Conservation (phyloP, 306 rosid genomes). For the Carpinus fangiana region DNA sequence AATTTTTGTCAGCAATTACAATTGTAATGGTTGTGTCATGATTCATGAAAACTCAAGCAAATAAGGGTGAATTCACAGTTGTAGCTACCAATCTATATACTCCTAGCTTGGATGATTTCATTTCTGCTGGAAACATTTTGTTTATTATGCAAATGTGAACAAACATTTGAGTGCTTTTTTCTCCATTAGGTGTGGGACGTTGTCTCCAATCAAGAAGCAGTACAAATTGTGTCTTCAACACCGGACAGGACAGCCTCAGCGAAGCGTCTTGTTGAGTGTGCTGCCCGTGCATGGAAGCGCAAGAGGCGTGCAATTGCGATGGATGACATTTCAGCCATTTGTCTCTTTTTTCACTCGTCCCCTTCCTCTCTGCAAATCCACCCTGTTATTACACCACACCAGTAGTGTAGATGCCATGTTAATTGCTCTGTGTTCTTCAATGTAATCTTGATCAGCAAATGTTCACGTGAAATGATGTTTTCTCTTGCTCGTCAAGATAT, state of each 20-base stretch:
- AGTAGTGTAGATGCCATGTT: conserved; percentile 6
- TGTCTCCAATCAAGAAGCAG: conserved; percentile 89
- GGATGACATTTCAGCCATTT: conserved; percentile 93
- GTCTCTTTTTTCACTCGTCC: conserved; percentile 78
- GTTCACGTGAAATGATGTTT: not conserved
- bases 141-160: too few species aligned
- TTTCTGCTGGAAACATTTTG: not conserved
- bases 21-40: not conserved
- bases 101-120: not conserved
- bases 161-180: not conserved
- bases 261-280: conserved; percentile 65
- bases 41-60: not conserved
- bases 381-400: conserved; percentile 35
- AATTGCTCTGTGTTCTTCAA: not conserved
- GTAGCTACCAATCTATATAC: not conserved
- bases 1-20: not conserved
- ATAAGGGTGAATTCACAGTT: too few species aligned
- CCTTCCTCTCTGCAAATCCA: conserved; percentile 32
- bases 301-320: conserved; percentile 76
- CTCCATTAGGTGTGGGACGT: conserved; percentile 89
- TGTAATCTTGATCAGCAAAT: conserved; percentile 25
- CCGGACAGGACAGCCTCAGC: conserved; percentile 61
- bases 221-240: conserved; percentile 63
- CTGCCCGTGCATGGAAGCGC: conserved; percentile 79
- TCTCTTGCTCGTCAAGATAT: not conserved